phyloP scores from a whole-genome alignment of 2,329 filamentous ascomycete genomes.

The Juglanconis juglandina region DNA sequence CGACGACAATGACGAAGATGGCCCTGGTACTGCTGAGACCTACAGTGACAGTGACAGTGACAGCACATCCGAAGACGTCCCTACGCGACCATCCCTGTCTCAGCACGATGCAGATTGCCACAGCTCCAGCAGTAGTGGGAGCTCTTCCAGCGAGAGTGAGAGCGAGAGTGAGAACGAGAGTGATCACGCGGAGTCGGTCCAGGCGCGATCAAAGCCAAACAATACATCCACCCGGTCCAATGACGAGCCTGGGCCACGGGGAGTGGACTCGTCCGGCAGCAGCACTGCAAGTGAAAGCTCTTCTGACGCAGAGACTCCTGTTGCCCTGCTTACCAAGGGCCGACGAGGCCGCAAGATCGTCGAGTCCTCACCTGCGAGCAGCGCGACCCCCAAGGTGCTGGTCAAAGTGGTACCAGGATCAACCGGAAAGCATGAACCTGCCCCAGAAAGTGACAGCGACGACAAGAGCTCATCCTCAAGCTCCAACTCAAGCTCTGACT shows the following conservation, averaged over 20 bases:
- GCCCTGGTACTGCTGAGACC: not conserved
- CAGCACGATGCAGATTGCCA: slow-evolving; percentile 10
- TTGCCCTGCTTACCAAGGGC: too few species aligned
- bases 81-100: not conserved
- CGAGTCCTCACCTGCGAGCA: not conserved
- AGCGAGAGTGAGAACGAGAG: not conserved
- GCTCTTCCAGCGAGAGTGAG: not conserved
- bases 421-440: slow-evolving; percentile 16
- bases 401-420: slow-evolving; percentile 9
- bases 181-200: not conserved
- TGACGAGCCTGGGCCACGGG: not conserved
- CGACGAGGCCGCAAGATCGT: not conserved
- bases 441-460: slow-evolving; percentile 9
- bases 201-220: not conserved
- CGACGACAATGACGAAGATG: slow-evolving; percentile 16
- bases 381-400: slow-evolving; percentile 13
- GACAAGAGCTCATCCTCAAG: slow-evolving; percentile 14
- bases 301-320: not conserved
- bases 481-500: slow-evolving; percentile 20
- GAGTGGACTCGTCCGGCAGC: not conserved
- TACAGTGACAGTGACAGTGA: slow-evolving; percentile 17
- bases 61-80: slow-evolving; percentile 24
- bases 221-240: not conserved
- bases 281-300: not conserved
- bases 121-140: not conserved